A percentile compares a stretch with the other conserved stretches of the same genome.
Conservation (phyloP, 2,329 filamentous ascomycete species). For the Aspergillus thermomutatus region DNA sequence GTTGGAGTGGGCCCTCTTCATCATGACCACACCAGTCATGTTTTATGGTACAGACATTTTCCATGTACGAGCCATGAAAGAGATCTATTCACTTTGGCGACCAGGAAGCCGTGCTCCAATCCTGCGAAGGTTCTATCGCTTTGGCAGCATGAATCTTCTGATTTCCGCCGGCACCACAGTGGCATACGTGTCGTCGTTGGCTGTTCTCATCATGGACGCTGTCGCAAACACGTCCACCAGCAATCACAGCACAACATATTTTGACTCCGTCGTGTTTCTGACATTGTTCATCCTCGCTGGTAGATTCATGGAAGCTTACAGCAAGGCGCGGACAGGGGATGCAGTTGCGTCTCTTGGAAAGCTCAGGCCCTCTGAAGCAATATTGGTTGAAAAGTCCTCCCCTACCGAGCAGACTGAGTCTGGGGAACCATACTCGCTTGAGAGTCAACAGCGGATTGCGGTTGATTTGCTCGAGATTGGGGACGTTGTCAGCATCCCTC, state of each 20-base stretch:
- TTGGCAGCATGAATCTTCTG: slow-evolving; percentile 94
- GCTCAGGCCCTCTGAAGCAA: slow-evolving; percentile 71
- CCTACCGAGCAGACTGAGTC: not conserved
- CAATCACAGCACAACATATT: slow-evolving; percentile 66
- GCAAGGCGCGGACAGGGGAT: slow-evolving; percentile 84
- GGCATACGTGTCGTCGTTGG: slow-evolving; percentile 79
- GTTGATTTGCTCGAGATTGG: slow-evolving; percentile 72
- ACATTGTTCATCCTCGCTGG: slow-evolving; percentile 79
- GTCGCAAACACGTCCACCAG: slow-evolving; percentile 34
- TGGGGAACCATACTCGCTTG: slow-evolving; percentile 1
- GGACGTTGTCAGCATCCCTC: slow-evolving; percentile 69
- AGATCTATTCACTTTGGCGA: slow-evolving; percentile 74
- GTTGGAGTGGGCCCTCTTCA: slow-evolving; percentile 73
- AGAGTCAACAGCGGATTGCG: slow-evolving; percentile 44
- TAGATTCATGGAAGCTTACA: slow-evolving; percentile 68
- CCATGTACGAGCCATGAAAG: slow-evolving; percentile 73
- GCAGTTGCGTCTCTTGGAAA: slow-evolving; percentile 77
- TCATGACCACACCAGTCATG: slow-evolving; percentile 81
- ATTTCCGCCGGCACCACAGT: slow-evolving; percentile 86
- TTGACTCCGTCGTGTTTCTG: slow-evolving; percentile 88
- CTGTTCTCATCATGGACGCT: slow-evolving; percentile 65
- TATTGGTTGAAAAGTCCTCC: slow-evolving; percentile 52
- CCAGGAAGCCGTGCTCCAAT: slow-evolving; percentile 69
- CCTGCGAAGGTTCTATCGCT: slow-evolving; percentile 76
- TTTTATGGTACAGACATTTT: slow-evolving; percentile 84